phyloP scores from a whole-genome alignment of 2,329 filamentous ascomycete genomes.

The Cordyceps militaris region DNA sequence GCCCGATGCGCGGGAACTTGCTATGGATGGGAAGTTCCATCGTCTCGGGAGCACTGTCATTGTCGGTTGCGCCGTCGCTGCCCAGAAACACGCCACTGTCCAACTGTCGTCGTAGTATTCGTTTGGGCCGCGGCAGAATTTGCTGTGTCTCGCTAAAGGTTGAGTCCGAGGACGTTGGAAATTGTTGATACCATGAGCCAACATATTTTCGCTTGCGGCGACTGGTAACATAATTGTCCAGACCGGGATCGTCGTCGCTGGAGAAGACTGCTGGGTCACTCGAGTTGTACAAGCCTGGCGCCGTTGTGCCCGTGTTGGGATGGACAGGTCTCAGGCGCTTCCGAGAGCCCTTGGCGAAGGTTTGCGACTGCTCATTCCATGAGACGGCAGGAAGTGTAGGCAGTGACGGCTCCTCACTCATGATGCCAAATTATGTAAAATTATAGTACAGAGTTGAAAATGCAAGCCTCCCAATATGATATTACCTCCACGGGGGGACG shows the following conservation, averaged over 20 bases:
- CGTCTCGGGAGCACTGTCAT: slow-evolving; percentile 28
- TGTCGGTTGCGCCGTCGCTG: slow-evolving; percentile 47
- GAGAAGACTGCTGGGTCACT: slow-evolving; percentile 68
- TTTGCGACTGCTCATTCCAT: slow-evolving; percentile 33
- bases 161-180: slow-evolving; percentile 43
- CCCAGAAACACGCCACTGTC: slow-evolving; percentile 67
- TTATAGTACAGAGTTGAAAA: background rate
- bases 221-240: slow-evolving; percentile 56
- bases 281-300: slow-evolving; percentile 39
- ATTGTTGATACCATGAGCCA: slow-evolving; percentile 62
- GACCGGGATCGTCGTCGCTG: slow-evolving; percentile 61
- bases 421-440: slow-evolving; percentile 14
- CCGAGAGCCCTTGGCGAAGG: slow-evolving; percentile 31
- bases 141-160: slow-evolving; percentile 33
- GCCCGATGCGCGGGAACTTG: slow-evolving; percentile 33
- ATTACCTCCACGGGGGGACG: background rate
- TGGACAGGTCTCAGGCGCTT: slow-evolving; percentile 33
- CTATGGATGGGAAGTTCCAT: slow-evolving; percentile 26
- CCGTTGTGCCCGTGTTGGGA: slow-evolving; percentile 8
- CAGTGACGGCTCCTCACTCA: slow-evolving; percentile 36
- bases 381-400: slow-evolving; percentile 32
- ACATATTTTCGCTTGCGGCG: slow-evolving; percentile 55
- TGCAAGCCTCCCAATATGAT: background rate
- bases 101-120: slow-evolving; percentile 49
- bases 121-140: slow-evolving; percentile 35